These are phyloP conservation scores for Lactarius vividus DNA, from an alignment of 768 basidiomycete genomes.

Conservation along the genomic window DNA sequence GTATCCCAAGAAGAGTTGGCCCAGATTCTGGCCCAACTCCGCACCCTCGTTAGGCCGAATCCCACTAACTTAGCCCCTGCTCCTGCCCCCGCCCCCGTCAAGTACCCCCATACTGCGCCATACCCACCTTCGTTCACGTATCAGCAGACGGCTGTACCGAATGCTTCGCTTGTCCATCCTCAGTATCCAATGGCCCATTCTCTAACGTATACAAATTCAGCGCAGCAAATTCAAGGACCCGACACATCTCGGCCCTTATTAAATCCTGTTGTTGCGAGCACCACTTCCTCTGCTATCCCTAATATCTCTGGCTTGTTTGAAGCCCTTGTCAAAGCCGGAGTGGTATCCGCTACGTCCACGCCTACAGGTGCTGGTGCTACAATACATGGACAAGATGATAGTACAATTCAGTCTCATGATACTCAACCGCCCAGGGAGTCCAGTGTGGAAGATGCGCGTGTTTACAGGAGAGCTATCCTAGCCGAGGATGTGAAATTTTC, in stretches of 20 bases:
- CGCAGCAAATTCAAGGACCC: conserved; percentile 13
- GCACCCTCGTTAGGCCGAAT: conserved; percentile 51
- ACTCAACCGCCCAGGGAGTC: conserved; percentile 37
- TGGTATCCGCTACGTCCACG: conserved; percentile 56
- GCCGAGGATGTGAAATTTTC: conserved; percentile 59
- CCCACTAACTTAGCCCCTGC: conserved; percentile 21
- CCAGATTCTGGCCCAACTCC: conserved; percentile 71
- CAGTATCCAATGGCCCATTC: conserved; percentile 22
- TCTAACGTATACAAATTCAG: conserved; percentile 14
- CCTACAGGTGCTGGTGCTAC: conserved; percentile 49
- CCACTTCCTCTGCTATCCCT: conserved; percentile 22
- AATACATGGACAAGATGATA: conserved; percentile 19
- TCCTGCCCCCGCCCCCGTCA: conserved; percentile 19
- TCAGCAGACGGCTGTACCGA: conserved; percentile 34
- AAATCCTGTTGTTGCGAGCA: conserved; percentile 29
- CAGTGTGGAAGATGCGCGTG: conserved; percentile 47
- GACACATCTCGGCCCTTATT: conserved; percentile 26
- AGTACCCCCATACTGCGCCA: conserved; percentile 21
- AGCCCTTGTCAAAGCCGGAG: conserved; percentile 75
- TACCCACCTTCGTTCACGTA: conserved; percentile 30
- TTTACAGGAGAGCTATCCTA: conserved; percentile 61
- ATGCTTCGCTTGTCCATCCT: conserved; percentile 22
- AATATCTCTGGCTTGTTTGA: conserved; percentile 59
- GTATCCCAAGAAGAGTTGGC: conserved; percentile 77
- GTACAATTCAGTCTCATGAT: conserved; percentile 35